phyloP scores from a whole-genome alignment of 805 yeast species.

The Saccharomycopsis sp. region DNA sequence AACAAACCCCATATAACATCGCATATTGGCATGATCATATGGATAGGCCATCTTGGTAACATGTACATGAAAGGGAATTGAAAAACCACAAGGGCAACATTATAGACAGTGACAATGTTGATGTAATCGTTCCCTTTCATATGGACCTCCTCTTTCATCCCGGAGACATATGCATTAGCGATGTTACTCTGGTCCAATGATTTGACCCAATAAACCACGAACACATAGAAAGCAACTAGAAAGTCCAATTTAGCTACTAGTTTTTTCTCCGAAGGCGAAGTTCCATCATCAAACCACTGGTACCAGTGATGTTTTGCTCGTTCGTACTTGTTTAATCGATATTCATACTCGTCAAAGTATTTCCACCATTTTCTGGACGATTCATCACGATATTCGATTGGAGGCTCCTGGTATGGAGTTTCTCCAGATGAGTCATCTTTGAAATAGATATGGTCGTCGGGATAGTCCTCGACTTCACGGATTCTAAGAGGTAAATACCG shows the following conservation, averaged over 20 bases:
- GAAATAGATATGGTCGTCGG: neutral
- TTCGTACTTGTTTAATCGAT: constrained; percentile 36
- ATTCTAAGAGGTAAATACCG: neutral
- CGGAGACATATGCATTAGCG: constrained; percentile 60
- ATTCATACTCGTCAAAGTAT: constrained; percentile 54
- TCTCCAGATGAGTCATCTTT: neutral
- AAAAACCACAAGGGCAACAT: constrained; percentile 52
- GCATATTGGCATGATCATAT: constrained; percentile 43
- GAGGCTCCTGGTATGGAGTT: neutral
- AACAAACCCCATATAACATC: constrained; percentile 66
- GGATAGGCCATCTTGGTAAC: constrained; percentile 50
- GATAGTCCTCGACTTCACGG: neutral
- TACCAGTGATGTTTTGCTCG: constrained; percentile 39
- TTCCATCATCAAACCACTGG: constrained; percentile 35
- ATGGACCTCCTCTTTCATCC: constrained; percentile 49
- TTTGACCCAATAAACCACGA: constrained; percentile 63
- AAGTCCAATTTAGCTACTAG: constrained; percentile 50
- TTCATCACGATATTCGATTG: constrained; percentile 33
- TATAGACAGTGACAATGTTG: constrained; percentile 51
- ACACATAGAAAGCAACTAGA: constrained; percentile 45
- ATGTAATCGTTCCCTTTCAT: constrained; percentile 60
- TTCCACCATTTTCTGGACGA: constrained; percentile 38
- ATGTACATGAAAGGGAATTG: constrained; percentile 58
- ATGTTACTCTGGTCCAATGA: constrained; percentile 56
- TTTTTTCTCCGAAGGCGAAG: constrained; percentile 39